Evolutionary conservation across 1,139 yeast species (phyloP).

Genomic region (Suhomyces taliae): DNA sequence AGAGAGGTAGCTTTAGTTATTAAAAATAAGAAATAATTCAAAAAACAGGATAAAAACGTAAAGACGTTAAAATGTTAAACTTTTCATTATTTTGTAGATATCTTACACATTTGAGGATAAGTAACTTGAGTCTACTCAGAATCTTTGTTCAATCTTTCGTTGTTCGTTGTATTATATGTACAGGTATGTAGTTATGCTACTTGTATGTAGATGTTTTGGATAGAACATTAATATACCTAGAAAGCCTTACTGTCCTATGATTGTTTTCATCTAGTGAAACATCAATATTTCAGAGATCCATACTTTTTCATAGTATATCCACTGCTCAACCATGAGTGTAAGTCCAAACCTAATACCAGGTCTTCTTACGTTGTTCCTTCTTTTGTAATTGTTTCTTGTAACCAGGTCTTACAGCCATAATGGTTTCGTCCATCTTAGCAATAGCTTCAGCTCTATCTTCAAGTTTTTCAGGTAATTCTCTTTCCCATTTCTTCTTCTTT

Average conservation of each 20-base stretch:
- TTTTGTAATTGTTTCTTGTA: conserved; percentile 58
- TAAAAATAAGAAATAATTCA: background rate
- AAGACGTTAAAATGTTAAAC: too few relatives aligned
- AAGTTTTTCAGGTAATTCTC: conserved; percentile 62
- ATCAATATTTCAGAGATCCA: too few relatives aligned
- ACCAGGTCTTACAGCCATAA: conserved; percentile 63
- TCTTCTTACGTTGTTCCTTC: conserved; percentile 46
- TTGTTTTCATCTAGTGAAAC: too few relatives aligned
- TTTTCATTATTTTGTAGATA: too few relatives aligned
- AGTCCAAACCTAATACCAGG: conserved; percentile 37
- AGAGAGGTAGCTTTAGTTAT: too few relatives aligned
- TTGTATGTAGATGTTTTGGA: background rate
- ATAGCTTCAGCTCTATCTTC: conserved; percentile 66
- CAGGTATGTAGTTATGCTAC: background rate
- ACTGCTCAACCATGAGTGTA: background rate
- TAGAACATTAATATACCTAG: too few relatives aligned
- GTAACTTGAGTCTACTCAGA: too few relatives aligned
- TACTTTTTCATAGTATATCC: too few relatives aligned
- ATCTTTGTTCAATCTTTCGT: background rate
- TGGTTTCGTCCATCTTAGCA: conserved; percentile 69
- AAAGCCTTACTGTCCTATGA: too few relatives aligned
- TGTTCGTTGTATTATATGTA: background rate
- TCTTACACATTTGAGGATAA: too few relatives aligned
- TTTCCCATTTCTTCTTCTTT: conserved; percentile 81
- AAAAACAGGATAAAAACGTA: background rate